A percentile compares a stretch with the other conserved stretches of the same genome.
phyloP scores from a whole-genome alignment of 305 asterid species.

The Fraxinus sp. region DNA sequence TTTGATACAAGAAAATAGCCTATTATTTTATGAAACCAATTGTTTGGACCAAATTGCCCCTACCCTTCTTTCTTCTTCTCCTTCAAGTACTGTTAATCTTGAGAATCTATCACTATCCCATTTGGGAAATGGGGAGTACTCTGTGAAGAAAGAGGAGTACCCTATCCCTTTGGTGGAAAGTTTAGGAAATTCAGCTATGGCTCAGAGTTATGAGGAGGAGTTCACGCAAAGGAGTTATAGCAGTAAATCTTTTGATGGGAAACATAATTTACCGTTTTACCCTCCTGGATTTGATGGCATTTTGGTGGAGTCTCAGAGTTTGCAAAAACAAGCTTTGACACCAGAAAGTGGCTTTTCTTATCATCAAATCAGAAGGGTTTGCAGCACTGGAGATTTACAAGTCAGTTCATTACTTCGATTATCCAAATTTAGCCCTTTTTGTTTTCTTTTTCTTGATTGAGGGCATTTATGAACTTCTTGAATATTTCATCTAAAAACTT shows the following conservation, averaged over 20 bases:
- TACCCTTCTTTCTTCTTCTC: slow-evolving; percentile 50
- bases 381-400: slow-evolving; percentile 83
- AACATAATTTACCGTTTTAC: slow-evolving; percentile 22
- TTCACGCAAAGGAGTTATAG: background rate
- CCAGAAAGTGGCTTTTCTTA: slow-evolving; percentile 43
- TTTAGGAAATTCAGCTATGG: slow-evolving; percentile 16
- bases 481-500: background rate
- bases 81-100: slow-evolving; percentile 52
- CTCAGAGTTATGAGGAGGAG: slow-evolving; percentile 37
- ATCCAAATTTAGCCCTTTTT: background rate
- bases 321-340: slow-evolving; percentile 35
- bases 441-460: background rate
- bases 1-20: too few relatives aligned
- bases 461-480: background rate
- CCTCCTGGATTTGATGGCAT: slow-evolving; percentile 45
- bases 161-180: slow-evolving; percentile 28
- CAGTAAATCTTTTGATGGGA: too few relatives aligned
- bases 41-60: too few relatives aligned
- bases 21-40: too few relatives aligned
- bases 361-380: slow-evolving; percentile 67
- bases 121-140: slow-evolving; percentile 33
- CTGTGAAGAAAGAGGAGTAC: slow-evolving; percentile 55
- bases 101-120: slow-evolving; percentile 46
- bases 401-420: slow-evolving; percentile 29
- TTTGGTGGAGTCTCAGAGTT: slow-evolving; percentile 39